Evolutionary conservation across 495 filamentous ascomycete genomes (phyloP).

Genomic region (Schizothecium vesticola): DNA sequence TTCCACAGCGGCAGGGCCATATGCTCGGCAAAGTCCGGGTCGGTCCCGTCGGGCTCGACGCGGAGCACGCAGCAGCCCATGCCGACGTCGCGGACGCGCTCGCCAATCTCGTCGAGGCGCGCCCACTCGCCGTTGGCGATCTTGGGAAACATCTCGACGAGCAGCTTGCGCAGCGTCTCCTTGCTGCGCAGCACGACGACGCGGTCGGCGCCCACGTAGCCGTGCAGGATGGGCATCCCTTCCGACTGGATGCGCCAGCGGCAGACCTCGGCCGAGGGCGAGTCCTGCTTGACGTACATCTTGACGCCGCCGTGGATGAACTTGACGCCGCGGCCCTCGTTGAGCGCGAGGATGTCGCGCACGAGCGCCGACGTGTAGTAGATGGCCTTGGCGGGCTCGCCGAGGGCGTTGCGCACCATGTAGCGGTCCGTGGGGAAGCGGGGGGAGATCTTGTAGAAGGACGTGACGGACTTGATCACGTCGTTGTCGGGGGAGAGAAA

Average conservation of each 20-base stretch:
- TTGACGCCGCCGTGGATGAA: slow-evolving; percentile 96
- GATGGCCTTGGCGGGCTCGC: slow-evolving; percentile 76
- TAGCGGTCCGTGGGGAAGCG: slow-evolving; percentile 86
- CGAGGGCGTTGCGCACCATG: slow-evolving; percentile 89
- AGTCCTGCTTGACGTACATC: slow-evolving; percentile 97
- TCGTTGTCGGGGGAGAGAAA: slow-evolving; percentile 67
- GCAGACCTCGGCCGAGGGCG: slow-evolving; percentile 75
- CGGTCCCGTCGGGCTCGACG: slow-evolving; percentile 61
- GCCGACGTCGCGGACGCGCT: slow-evolving; percentile 66
- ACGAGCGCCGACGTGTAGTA: slow-evolving; percentile 91
- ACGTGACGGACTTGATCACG: slow-evolving; percentile 66
- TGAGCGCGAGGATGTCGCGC: slow-evolving; percentile 70
- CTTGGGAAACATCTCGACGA: slow-evolving; percentile 95
- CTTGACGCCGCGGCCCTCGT: slow-evolving; percentile 84
- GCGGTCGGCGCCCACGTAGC: slow-evolving; percentile 75
- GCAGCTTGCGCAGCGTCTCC: slow-evolving; percentile 68
- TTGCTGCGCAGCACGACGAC: slow-evolving; percentile 68
- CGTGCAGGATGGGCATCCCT: slow-evolving; percentile 79
- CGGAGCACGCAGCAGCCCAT: slow-evolving; percentile 91
- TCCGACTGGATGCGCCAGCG: slow-evolving; percentile 94
- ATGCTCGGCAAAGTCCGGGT: slow-evolving; percentile 68
- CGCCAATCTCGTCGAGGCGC: slow-evolving; percentile 79
- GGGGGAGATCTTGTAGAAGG: slow-evolving; percentile 75
- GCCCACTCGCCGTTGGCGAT: slow-evolving; percentile 61
- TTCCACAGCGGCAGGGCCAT: slow-evolving; percentile 92